Percentiles rank a stretch among this genome's conserved stretches.
phyloP scores from a whole-genome alignment of 352 stramenopile species.

The Aphanomyces cochlioides region DNA sequence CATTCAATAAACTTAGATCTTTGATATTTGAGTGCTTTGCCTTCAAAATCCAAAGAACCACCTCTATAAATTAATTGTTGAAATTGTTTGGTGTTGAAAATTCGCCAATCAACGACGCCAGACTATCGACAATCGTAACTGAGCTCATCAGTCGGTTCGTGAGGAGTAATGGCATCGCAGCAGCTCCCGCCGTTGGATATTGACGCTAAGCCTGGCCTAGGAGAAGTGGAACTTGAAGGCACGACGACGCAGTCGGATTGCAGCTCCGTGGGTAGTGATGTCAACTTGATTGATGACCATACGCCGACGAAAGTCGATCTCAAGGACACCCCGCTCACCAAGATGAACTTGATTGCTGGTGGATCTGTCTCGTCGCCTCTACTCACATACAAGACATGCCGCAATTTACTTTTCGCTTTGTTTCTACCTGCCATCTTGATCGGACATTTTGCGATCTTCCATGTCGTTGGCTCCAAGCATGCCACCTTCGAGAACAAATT shows the following conservation, averaged over 20 bases:
- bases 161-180: background rate
- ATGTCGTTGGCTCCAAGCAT: background rate
- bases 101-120: background rate
- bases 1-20: no score
- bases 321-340: constrained; percentile 6
- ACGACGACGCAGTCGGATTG: background rate
- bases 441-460: background rate
- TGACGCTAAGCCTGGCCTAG: background rate
- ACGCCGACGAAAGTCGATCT: constrained; percentile 20
- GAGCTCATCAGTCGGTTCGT: background rate
- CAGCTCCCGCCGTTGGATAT: constrained; percentile 2
- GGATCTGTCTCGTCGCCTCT: background rate
- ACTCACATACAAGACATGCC: constrained; percentile 8
- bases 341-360: constrained; percentile 7
- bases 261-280: constrained; percentile 9
- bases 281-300: constrained; percentile 11
- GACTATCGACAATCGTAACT: constrained; percentile 3
- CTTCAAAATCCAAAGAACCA: no score
- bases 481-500: background rate
- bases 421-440: background rate
- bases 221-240: constrained; percentile 6
- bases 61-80: no score
- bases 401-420: constrained; percentile 9
- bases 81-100: no score
- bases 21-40: no score